Conservation (phyloP, 176 grass and related monocot species). For the Elymus sibiricus region DNA sequence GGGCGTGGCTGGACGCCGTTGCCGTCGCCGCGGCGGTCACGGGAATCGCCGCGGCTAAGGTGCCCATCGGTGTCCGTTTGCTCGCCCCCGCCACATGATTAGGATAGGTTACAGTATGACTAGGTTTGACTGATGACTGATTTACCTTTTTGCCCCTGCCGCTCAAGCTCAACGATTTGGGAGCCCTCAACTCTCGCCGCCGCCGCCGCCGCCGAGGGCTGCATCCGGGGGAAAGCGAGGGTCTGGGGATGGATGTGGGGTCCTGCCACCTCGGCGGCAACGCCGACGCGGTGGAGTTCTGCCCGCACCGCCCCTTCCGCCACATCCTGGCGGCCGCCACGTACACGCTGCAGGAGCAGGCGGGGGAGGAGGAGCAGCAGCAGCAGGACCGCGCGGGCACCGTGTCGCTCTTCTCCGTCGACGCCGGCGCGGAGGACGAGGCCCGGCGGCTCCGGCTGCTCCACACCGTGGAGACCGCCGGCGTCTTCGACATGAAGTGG, state of each 20-base stretch:
- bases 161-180: neutral
- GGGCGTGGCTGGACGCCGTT: neutral
- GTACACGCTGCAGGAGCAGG: conserved; percentile 79
- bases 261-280: conserved; percentile 75
- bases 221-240: neutral
- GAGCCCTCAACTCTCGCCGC: neutral
- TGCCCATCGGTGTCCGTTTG: conserved; percentile 21
- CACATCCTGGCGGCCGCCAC: conserved; percentile 74
- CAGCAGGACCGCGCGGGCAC: conserved; percentile 55
- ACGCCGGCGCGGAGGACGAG: conserved; percentile 18
- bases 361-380: conserved; percentile 43
- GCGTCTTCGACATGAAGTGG: conserved; percentile 94
- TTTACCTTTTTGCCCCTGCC: conserved; percentile 30
- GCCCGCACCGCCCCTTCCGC: conserved; percentile 52
- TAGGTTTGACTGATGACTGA: neutral
- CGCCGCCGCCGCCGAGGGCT: neutral
- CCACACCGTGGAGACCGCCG: conserved; percentile 47
- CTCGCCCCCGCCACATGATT: neutral
- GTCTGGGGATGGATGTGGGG: conserved; percentile 59
- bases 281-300: conserved; percentile 89
- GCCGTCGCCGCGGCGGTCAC: neutral
- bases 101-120: neutral
- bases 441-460: conserved; percentile 46
- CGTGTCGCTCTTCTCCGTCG: conserved; percentile 61
- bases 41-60: conserved; percentile 12